Base-by-base conservation (phyloP, 305 asterid species). In the Fraxinus nigra region DNA sequence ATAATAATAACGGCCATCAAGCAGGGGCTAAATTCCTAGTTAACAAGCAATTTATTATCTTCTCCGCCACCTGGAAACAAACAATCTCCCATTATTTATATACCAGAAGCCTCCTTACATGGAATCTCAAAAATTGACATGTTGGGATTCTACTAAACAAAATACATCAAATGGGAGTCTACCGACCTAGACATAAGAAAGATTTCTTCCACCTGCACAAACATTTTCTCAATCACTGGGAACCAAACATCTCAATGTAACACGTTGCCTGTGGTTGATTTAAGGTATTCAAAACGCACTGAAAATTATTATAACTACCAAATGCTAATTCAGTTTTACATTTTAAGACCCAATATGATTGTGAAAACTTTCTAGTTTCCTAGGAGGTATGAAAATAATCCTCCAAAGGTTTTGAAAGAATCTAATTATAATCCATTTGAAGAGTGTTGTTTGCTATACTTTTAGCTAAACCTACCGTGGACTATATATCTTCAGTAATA, bases 401-500 rank as follows among this genome's bases (percentile, higher is more conserved):
- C 43, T 37, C 43, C 11, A 37, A 7, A 37, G 43, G 43, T 37
- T 37, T 37, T 37, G 10, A 37, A 37, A 8, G 43, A 37, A 37
- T 37, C 43, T 37, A 37, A 37, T 37, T 37, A 7, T 34, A 51
- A 48, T 16, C 20, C 61, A 48, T 48, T 48, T 14, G 61, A 48
- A 48, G 61, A 48, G 20, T 48, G 61, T 14, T 14, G 61, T 48
- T 48, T 48, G 61, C 61, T 48, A 48, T 48, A 48, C 61, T 48
- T 14, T 14, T 3, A 14, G 2, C 20, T 48, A 48, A 48, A 48
- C 59, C 59, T 14, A 48, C 61, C 61, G 4, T 48, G 61, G 61
- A 18, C 61, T 48, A 48, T 14, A 48, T 48, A 35, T 80, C 72
- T 48, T 80, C 78, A 80, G 81, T 48, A 46, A 80, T 18, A n/a